Evolutionary conservation across 495 filamentous ascomycete species (phyloP).

Genomic region (Annulohypoxylon stygium): DNA sequence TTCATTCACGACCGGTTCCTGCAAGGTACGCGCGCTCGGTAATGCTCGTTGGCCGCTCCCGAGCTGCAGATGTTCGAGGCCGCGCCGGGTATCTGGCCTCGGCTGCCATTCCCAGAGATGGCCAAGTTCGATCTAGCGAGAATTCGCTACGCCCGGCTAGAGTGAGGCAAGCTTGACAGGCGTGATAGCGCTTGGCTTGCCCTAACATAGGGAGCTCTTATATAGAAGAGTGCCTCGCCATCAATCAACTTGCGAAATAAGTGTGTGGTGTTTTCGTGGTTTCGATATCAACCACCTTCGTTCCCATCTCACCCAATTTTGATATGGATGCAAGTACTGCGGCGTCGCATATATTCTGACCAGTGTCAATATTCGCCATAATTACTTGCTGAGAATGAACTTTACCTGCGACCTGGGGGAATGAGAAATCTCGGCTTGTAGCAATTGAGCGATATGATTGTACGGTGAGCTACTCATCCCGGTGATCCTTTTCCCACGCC

Average conservation of each 20-base stretch:
- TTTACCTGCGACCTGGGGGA: background rate
- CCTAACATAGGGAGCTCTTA: background rate
- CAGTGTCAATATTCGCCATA: background rate
- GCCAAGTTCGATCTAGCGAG: slow-evolving; percentile 20
- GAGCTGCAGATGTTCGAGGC: slow-evolving; percentile 26
- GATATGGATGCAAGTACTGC: background rate
- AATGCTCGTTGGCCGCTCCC: slow-evolving; percentile 26
- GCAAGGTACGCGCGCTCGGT: slow-evolving; percentile 42
- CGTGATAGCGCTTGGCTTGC: slow-evolving; percentile 6
- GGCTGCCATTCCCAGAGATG: slow-evolving; percentile 11
- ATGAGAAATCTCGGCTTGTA: background rate
- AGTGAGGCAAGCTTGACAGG: slow-evolving; percentile 18
- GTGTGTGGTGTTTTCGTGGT: background rate
- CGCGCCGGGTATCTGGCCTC: slow-evolving; percentile 13
- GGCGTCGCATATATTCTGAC: background rate
- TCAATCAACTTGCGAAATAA: background rate
- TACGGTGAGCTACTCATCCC: background rate
- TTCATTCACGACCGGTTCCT: slow-evolving; percentile 36
- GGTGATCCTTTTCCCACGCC: no score
- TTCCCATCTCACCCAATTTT: background rate
- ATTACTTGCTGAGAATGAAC: background rate
- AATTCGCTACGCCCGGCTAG: slow-evolving; percentile 28
- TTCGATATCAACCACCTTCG: background rate
- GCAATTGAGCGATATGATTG: background rate
- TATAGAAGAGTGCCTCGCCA: background rate